phyloP scores from a whole-genome alignment of 2,329 filamentous ascomycete genomes.

The Hymenoscyphus repandus region DNA sequence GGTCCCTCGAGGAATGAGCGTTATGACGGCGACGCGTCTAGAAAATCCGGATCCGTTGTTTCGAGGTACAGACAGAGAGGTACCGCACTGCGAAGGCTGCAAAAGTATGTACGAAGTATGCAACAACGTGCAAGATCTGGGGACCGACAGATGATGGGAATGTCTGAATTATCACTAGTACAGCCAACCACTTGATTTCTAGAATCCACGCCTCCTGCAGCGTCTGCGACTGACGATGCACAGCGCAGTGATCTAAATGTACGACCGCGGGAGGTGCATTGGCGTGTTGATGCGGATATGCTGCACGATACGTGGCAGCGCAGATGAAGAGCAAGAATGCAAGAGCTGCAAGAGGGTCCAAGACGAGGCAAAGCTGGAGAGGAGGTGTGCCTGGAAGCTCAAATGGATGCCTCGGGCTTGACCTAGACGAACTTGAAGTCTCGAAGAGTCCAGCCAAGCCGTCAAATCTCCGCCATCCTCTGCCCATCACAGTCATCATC shows the following conservation, averaged over 20 bases:
- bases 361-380: background rate
- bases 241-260: slow-evolving; percentile 24
- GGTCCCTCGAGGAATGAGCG: slow-evolving; percentile 19
- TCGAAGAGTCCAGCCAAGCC: too few species aligned
- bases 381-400: background rate
- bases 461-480: background rate
- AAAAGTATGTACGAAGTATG: slow-evolving; percentile 3
- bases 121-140: slow-evolving; percentile 1
- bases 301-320: slow-evolving; percentile 29
- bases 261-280: slow-evolving; percentile 26
- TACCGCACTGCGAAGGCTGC: background rate
- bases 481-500: background rate
- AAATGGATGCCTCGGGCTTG: slow-evolving; percentile 12
- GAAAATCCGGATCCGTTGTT: background rate
- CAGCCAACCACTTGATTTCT: slow-evolving; percentile 19
- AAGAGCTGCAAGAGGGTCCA: background rate
- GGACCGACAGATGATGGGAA: slow-evolving; percentile 4
- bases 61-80: slow-evolving; percentile 5
- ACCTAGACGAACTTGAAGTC: background rate
- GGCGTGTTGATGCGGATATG: slow-evolving; percentile 21
- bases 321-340: slow-evolving; percentile 6
- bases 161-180: slow-evolving; percentile 16
- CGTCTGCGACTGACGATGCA: slow-evolving; percentile 13
- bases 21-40: slow-evolving; percentile 18
- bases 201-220: slow-evolving; percentile 18